Evolutionary conservation across 805 yeast genomes (phyloP), one percentile per base, ranked within the genome.

Genomic region (Candida xyloterini): DNA sequence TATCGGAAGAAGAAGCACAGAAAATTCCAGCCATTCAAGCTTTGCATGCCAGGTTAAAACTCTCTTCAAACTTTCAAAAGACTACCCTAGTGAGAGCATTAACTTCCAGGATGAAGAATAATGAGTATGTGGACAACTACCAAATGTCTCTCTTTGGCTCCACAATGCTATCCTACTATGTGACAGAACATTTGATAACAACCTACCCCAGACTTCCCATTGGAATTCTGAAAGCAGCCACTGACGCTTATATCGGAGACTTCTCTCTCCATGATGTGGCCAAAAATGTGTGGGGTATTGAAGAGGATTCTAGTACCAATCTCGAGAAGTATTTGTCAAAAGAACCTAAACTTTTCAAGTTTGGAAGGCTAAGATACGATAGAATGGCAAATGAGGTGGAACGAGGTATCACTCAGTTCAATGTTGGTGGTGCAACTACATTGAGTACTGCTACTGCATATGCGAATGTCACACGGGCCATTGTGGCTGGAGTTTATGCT

Each of bases 171-270:
- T 76, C 81, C 10, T 87, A 80, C 61, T 83, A 86, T 55, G 83
- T 80, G 4, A 73, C 84, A 15, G 95, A 88, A 60, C 67, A 84
- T 51, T 68, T 91, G 43, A 66, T 88, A 52, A 63, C 80, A 35
- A 78, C 75, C 49, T 89, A 89, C 60, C 99, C 99, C 38, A 78
- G 99, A 59, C 71, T 93, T 35, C 99, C 99, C 13, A 73, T 83
- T 46, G 74, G 79, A 7, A 82, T 90, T 20, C 74, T 88, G 41
- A 78, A 81, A 52, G 78, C 81, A 6, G 86, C 95, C 0, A 80
- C 84, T 7, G 82, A 85, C 50, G 74, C 93, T 1, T 85, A 79
- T 57, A 73, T 84, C 56, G 85, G 91, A 3, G 74, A 78, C 25
- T 74, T 70, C 11, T 73, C 88, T 0, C 68, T 93, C 42, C 67